These are phyloP conservation scores for Arthroderma sp. DNA, from an alignment of 2,329 filamentous ascomycete genomes.

Conservation along the genomic window DNA sequence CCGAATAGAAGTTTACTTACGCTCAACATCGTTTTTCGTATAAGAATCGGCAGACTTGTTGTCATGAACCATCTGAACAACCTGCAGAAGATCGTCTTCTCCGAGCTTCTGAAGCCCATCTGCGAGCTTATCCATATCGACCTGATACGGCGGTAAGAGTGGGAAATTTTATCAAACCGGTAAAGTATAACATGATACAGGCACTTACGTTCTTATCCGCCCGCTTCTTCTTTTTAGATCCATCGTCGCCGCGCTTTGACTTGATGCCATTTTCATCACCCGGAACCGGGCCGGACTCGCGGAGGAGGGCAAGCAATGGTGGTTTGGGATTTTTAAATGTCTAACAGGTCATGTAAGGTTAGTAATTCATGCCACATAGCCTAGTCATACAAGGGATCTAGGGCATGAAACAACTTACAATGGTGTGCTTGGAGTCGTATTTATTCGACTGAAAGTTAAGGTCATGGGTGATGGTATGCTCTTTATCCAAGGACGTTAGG, in stretches of 20 bases:
- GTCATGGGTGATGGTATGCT: constrained; percentile 70
- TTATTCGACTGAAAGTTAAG: constrained; percentile 72
- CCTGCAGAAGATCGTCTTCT: constrained; percentile 85
- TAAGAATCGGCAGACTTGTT: constrained; percentile 90
- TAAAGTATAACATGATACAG: neutral
- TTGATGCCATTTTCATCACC: constrained; percentile 53
- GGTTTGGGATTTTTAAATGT: constrained; percentile 88
- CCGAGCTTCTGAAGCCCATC: constrained; percentile 77
- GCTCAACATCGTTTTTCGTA: constrained; percentile 92
- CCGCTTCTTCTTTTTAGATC: constrained; percentile 65
- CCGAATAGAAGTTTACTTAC: constrained; percentile 41
- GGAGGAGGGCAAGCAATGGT: constrained; percentile 62
- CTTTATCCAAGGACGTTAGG: constrained; percentile 74
- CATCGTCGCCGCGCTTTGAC: constrained; percentile 49
- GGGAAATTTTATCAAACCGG: neutral
- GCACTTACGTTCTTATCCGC: constrained; percentile 44
- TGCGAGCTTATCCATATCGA: constrained; percentile 94
- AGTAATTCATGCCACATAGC: neutral
- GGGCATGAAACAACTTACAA: constrained; percentile 38
- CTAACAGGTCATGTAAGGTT: constrained; percentile 21
- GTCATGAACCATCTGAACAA: constrained; percentile 97
- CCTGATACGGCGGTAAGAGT: constrained; percentile 20
- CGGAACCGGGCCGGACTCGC: constrained; percentile 74
- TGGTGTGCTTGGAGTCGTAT: constrained; percentile 70
- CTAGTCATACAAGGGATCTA: neutral